Conservation (phyloP, 169 alveolate species). For the Haemoproteus tartakovskyi region DNA sequence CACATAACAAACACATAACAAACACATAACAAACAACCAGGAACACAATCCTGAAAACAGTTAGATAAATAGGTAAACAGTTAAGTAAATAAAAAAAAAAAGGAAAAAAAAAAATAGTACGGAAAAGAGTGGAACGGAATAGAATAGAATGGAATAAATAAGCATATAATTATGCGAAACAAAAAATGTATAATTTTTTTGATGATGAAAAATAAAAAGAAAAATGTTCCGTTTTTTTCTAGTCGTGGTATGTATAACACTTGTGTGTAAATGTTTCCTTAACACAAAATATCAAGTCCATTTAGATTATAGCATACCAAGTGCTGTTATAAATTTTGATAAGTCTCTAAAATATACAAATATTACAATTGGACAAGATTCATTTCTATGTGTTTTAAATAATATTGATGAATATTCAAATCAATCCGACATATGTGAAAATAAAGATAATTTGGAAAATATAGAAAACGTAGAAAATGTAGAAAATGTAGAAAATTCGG, state of each 20-base stretch:
- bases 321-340: conserved; percentile 16
- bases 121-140: background rate
- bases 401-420: no score
- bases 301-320: conserved; percentile 45
- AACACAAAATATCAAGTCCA: conserved; percentile 60
- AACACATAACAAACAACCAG: no score
- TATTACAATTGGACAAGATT: conserved; percentile 45
- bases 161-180: no score
- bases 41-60: no score
- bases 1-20: no score
- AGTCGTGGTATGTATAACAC: conserved; percentile 1
- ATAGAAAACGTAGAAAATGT: background rate
- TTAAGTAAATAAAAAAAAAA: background rate
- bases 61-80: no score
- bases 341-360: conserved; percentile 34
- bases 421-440: background rate
- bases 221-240: conserved; percentile 21
- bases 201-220: background rate
- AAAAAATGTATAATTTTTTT: no score
- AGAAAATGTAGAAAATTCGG: background rate
- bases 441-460: background rate
- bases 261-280: conserved; percentile 38
- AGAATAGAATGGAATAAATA: no score
- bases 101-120: conserved; percentile 6
- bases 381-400: conserved; percentile 34